These are phyloP conservation scores for Boletus edulis DNA, from an alignment of 768 basidiomycete genomes.

Conservation along the genomic window DNA sequence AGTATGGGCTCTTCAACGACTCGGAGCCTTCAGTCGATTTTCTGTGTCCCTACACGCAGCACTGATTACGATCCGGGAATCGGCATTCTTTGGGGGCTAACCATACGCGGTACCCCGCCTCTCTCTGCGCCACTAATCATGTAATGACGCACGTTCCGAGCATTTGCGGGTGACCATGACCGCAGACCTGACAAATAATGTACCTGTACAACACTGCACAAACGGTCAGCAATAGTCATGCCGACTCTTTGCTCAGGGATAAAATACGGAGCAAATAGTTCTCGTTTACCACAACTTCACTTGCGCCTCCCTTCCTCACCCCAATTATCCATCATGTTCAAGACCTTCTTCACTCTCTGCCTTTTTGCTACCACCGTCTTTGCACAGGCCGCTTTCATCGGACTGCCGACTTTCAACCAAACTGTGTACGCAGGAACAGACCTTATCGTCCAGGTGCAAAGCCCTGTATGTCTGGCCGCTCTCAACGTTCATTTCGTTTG, in stretches of 20 bases:
- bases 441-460: slow-evolving; percentile 45
- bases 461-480: slow-evolving; percentile 37
- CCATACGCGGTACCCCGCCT: too few relatives aligned
- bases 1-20: too few relatives aligned
- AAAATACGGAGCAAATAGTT: not conserved
- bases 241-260: not conserved
- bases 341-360: slow-evolving; percentile 12
- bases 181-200: not conserved
- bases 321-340: slow-evolving; percentile 13
- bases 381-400: slow-evolving; percentile 43
- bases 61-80: too few relatives aligned
- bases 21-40: too few relatives aligned
- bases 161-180: not conserved
- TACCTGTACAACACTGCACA: not conserved
- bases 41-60: too few relatives aligned
- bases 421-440: slow-evolving; percentile 36
- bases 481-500: not conserved
- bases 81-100: too few relatives aligned
- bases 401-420: slow-evolving; percentile 31
- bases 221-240: slow-evolving; percentile 5
- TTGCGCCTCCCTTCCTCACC: not conserved
- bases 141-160: not conserved
- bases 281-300: not conserved
- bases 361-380: slow-evolving; percentile 35
- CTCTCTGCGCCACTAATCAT: too few relatives aligned